A percentile compares a stretch with the other conserved stretches of the same genome.
phyloP scores from a whole-genome alignment of 2,329 filamentous ascomycete species.

The Albophoma yamanashiensis region DNA sequence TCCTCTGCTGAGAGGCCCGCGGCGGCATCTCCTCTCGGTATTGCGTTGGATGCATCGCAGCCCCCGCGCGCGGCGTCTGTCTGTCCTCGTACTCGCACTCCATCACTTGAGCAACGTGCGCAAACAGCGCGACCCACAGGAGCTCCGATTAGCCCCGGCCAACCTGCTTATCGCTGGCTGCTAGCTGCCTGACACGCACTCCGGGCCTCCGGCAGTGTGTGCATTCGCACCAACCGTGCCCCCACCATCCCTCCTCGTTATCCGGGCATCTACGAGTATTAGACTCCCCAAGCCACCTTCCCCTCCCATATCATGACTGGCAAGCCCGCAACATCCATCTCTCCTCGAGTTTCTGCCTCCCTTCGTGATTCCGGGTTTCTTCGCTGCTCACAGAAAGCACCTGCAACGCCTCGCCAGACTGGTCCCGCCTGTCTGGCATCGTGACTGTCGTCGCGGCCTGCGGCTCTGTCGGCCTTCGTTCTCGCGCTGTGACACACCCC shows the following conservation, averaged over 20 bases:
- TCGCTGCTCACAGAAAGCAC: background rate
- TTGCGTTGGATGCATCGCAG: no score
- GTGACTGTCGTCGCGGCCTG: background rate
- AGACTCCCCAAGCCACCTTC: background rate
- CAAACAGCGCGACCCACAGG: background rate
- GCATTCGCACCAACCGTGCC: background rate
- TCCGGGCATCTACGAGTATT: background rate
- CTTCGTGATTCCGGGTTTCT: background rate
- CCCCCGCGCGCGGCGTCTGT: no score
- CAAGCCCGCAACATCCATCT: background rate
- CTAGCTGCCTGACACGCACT: conserved; percentile 3
- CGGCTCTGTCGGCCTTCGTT: background rate
- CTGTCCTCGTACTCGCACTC: no score
- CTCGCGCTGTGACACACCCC: background rate
- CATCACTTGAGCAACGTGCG: background rate
- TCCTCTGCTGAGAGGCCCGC: background rate
- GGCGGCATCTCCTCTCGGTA: background rate
- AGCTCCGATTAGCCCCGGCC: conserved; percentile 6
- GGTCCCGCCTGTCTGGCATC: background rate
- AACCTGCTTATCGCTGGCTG: conserved; percentile 6
- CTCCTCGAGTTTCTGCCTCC: background rate
- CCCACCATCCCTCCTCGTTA: background rate
- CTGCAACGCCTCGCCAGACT: background rate
- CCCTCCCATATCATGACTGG: background rate
- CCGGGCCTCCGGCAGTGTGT: background rate